Conservation (phyloP, 2,329 filamentous ascomycete species). For the Sclerotinia trifoliorum region DNA sequence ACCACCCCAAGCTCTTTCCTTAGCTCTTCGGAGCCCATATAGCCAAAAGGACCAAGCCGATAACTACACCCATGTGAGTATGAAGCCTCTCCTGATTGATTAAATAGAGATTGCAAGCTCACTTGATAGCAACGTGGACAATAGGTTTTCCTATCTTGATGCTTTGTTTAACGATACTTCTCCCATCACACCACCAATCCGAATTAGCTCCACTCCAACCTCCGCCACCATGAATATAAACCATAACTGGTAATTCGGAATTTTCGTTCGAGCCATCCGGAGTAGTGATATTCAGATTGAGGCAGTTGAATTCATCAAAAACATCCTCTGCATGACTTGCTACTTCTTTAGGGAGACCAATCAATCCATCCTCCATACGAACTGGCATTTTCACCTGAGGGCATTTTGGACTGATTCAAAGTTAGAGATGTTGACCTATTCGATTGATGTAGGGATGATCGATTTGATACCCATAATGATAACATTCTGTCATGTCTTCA, state of each 20-base stretch:
- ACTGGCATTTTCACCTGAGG: slow-evolving; percentile 18
- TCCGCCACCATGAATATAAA: slow-evolving; percentile 54
- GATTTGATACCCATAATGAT: background rate
- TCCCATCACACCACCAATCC: slow-evolving; percentile 7
- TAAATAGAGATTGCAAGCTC: background rate
- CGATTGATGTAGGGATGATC: background rate
- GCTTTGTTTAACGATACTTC: slow-evolving; percentile 23
- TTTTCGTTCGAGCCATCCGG: slow-evolving; percentile 41
- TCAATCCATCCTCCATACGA: slow-evolving; percentile 25
- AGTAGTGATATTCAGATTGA: slow-evolving; percentile 47
- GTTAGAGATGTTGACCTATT: background rate
- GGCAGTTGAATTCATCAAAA: slow-evolving; percentile 44
- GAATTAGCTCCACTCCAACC: slow-evolving; percentile 25
- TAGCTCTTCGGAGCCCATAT: slow-evolving; percentile 23
- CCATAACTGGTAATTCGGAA: slow-evolving; percentile 47
- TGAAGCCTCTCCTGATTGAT: too few relatives aligned
- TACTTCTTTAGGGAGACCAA: slow-evolving; percentile 16
- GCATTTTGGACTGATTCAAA: slow-evolving; percentile 24
- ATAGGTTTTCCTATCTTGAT: slow-evolving; percentile 1
- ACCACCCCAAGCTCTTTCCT: slow-evolving; percentile 13
- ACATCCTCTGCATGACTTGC: slow-evolving; percentile 13
- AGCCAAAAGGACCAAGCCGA: slow-evolving; percentile 21
- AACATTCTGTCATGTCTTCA: background rate
- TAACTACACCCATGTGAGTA: slow-evolving; percentile 14
- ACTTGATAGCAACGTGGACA: slow-evolving; percentile 26